A percentile compares a stretch with the other conserved stretches of the same genome.
These are phyloP conservation scores for Phanerodontia chrysosporium DNA, from an alignment of 768 basidiomycete genomes.

Conservation along the genomic window DNA sequence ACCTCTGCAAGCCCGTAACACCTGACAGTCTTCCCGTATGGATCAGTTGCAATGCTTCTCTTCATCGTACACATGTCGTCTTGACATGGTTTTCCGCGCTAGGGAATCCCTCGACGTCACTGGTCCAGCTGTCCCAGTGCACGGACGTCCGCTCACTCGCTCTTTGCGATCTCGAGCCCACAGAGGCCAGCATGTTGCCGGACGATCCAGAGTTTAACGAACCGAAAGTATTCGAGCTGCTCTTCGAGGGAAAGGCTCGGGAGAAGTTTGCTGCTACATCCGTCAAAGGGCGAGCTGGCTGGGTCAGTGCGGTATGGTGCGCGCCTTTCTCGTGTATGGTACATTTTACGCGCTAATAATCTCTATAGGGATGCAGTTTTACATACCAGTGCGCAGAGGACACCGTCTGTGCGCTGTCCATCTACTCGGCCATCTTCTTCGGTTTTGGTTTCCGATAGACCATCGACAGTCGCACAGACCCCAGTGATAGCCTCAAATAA, in stretches of 20 bases:
- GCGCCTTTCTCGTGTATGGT: too few species aligned
- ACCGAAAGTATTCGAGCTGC: constrained; percentile 59
- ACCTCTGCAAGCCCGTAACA: constrained; percentile 37
- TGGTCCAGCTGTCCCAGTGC: constrained; percentile 49
- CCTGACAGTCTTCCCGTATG: constrained; percentile 38
- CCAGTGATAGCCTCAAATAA: background rate
- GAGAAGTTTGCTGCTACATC: constrained; percentile 63
- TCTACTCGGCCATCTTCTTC: background rate
- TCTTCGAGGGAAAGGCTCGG: constrained; percentile 45
- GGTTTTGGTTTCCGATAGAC: background rate
- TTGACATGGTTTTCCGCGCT: constrained; percentile 42
- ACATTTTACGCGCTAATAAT: too few species aligned
- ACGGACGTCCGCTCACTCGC: constrained; percentile 61
- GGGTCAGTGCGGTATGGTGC: constrained; percentile 76
- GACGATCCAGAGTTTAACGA: constrained; percentile 33
- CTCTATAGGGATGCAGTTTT: constrained; percentile 57
- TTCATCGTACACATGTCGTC: constrained; percentile 39
- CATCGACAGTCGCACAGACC: background rate
- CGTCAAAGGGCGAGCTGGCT: constrained; percentile 60
- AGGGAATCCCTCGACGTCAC: constrained; percentile 38
- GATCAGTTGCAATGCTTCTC: constrained; percentile 40
- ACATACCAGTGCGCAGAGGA: constrained; percentile 28
- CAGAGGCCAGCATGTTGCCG: constrained; percentile 44
- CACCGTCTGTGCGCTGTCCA: constrained; percentile 1
- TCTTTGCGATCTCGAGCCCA: constrained; percentile 34